Conservation (phyloP, 129 eudicot species). For the Ambrosia artemisiifolia region DNA sequence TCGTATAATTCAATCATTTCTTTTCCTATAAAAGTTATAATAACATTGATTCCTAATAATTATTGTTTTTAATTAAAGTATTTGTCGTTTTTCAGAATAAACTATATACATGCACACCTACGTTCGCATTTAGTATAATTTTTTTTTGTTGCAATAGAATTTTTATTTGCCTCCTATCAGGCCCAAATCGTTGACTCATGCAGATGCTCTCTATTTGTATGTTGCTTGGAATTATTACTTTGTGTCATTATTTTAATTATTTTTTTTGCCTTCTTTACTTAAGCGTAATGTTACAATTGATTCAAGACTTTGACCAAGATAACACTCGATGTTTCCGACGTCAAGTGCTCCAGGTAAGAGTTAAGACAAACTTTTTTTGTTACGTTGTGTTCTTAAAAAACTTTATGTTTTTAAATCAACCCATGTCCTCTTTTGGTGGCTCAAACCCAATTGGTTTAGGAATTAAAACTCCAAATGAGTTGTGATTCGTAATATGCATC, state of each 20-base stretch:
- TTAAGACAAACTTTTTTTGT: constrained; percentile 14
- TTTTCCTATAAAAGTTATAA: not conserved
- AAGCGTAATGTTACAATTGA: constrained; percentile 63
- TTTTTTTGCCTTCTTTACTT: constrained; percentile 7
- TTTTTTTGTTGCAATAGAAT: no score
- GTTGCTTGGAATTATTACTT: no score
- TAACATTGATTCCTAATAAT: not conserved
- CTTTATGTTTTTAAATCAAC: constrained; percentile 13
- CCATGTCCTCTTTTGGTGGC: constrained; percentile 49
- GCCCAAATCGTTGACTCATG: no score
- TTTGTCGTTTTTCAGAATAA: not conserved
- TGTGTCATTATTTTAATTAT: no score
- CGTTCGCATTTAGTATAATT: no score
- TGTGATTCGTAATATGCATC: no score
- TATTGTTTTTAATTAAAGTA: not conserved
- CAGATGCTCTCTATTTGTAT: no score
- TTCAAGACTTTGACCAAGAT: constrained; percentile 70
- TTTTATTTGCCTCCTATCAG: no score
- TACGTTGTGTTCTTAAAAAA: not conserved
- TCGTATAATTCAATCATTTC: not conserved
- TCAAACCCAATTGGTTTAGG: constrained; percentile 51
- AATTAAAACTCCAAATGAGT: constrained; percentile 51
- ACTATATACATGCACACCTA: not conserved
- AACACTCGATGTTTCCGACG: constrained; percentile 56
- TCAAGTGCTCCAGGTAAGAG: constrained; percentile 72